Evolutionary conservation across 148 eudicot species (phyloP).

Genomic region (Diospyros lotus): DNA sequence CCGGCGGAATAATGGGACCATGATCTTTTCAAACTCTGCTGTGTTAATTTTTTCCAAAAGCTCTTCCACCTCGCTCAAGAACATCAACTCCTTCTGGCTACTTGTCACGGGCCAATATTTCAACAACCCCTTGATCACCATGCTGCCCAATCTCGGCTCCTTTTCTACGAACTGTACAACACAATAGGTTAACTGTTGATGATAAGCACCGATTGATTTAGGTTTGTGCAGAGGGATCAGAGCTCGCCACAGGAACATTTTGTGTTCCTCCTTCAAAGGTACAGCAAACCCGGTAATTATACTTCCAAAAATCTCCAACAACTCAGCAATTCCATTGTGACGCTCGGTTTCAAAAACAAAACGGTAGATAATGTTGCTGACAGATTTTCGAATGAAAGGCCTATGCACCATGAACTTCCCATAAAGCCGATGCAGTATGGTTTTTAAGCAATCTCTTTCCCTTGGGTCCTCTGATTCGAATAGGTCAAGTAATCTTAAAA

Average conservation of each 20-base stretch:
- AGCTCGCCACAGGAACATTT: conserved; percentile 35
- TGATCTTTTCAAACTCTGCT: conserved; percentile 43
- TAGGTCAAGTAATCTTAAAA: conserved; percentile 33
- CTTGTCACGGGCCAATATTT: conserved; percentile 49
- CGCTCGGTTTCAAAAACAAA: conserved; percentile 46
- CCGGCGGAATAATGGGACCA: conserved; percentile 46
- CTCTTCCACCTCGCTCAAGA: conserved; percentile 51
- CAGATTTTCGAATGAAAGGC: conserved; percentile 42
- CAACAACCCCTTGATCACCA: conserved; percentile 38
- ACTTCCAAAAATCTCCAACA: conserved; percentile 55
- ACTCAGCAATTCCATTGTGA: conserved; percentile 53
- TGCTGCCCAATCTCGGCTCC: conserved; percentile 41
- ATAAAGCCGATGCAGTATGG: conserved; percentile 43
- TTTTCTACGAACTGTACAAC: conserved; percentile 46
- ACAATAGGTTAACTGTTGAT: conserved; percentile 46
- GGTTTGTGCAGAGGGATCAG: conserved; percentile 54
- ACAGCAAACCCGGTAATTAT: conserved; percentile 50
- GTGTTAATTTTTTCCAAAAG: conserved; percentile 36
- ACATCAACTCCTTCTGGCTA: conserved; percentile 54
- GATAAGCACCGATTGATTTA: conserved; percentile 46
- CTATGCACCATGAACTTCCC: conserved; percentile 57
- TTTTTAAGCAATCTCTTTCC: conserved; percentile 48
- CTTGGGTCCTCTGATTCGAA: conserved; percentile 54
- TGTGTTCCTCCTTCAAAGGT: conserved; percentile 56
- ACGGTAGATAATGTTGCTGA: conserved; percentile 39